Evolutionary conservation across 768 basidiomycete genomes (phyloP).

Genomic region (Tylopilus sp.): DNA sequence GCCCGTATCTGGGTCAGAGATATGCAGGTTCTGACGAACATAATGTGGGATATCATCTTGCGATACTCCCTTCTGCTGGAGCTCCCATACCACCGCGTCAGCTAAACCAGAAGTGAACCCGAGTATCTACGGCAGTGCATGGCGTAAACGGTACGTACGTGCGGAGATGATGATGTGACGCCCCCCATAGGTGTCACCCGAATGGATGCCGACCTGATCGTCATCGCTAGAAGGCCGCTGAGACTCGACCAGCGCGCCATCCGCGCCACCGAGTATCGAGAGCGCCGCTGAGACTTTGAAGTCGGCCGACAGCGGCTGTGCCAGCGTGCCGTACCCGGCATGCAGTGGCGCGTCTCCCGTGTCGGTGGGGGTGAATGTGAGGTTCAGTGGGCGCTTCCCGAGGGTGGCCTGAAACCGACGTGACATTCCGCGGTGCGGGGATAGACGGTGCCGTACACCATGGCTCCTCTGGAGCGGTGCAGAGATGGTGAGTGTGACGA

Average conservation of each 20-base stretch:
- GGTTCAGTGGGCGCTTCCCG: neutral
- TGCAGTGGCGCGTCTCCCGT: neutral
- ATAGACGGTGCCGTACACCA: neutral
- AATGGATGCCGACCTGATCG: neutral
- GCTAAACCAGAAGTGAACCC: neutral
- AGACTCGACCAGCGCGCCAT: neutral
- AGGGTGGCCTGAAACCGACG: neutral
- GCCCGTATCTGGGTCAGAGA: constrained; percentile 4
- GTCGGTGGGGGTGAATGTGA: constrained; percentile 1
- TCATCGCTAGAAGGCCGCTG: neutral
- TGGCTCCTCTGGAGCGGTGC: constrained; percentile 3
- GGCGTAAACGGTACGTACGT: neutral
- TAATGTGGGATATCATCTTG: constrained; percentile 5
- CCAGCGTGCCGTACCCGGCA: neutral
- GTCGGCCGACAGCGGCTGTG: neutral
- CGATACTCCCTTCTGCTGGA: constrained; percentile 2
- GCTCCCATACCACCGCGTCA: neutral
- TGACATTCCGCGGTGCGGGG: constrained; percentile 4
- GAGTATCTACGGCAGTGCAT: neutral
- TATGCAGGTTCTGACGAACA: constrained; percentile 2
- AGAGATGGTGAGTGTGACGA: neutral
- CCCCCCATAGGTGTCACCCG: neutral
- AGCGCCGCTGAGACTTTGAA: constrained; percentile 1
- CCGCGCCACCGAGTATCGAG: neutral
- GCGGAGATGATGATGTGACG: constrained; percentile 1